These are phyloP conservation scores for Yamadazyma trypodendri DNA, from an alignment of 1,139 yeast genomes.

Conservation along the genomic window DNA sequence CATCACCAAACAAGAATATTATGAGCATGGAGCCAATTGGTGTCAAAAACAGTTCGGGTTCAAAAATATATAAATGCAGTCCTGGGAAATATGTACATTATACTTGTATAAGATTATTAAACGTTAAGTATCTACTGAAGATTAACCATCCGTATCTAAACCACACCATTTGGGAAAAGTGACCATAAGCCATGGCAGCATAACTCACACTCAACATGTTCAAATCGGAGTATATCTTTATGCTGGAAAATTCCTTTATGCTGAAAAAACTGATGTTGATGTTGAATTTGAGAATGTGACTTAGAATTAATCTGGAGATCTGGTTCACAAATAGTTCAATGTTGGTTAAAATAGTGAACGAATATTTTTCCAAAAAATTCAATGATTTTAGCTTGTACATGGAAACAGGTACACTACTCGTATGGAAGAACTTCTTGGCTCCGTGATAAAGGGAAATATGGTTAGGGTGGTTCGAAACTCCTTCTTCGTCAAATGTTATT, in stretches of 20 bases:
- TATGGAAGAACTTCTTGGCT: slow-evolving; percentile 31
- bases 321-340: slow-evolving; percentile 41
- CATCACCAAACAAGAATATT: slow-evolving; percentile 74
- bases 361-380: slow-evolving; percentile 50
- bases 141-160: slow-evolving; percentile 87
- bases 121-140: slow-evolving; percentile 70
- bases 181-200: slow-evolving; percentile 82
- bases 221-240: slow-evolving; percentile 51
- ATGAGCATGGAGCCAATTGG: slow-evolving; percentile 84
- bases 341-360: slow-evolving; percentile 48
- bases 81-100: slow-evolving; percentile 3
- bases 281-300: slow-evolving; percentile 34
- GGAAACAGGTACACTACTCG: slow-evolving; percentile 16
- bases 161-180: slow-evolving; percentile 93
- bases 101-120: slow-evolving; percentile 58
- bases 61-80: slow-evolving; percentile 29
- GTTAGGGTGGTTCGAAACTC: slow-evolving; percentile 85
- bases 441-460: slow-evolving; percentile 71
- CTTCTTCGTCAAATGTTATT: slow-evolving; percentile 77
- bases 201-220: slow-evolving; percentile 59
- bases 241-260: slow-evolving; percentile 22
- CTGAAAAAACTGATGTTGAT: slow-evolving; percentile 43
- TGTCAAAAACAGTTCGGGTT: slow-evolving; percentile 74
- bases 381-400: slow-evolving; percentile 46
- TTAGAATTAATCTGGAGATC: slow-evolving; percentile 29